These are phyloP conservation scores for Thalia dealbata DNA, from an alignment of 176 grass and related monocot species.

Conservation along the genomic window DNA sequence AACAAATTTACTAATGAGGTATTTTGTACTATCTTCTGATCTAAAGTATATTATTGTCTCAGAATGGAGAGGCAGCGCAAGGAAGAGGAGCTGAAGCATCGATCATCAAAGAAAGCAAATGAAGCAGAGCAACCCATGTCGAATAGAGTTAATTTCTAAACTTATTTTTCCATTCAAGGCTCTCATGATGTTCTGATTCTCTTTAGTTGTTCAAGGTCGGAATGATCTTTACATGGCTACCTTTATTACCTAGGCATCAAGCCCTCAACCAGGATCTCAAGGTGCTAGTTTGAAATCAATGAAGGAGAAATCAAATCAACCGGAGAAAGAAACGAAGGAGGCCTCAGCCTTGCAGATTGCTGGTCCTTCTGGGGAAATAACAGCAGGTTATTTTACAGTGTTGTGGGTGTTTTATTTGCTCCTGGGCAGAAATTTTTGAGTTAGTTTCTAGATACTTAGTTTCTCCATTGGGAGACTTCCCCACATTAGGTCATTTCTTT, in stretches of 20 bases:
- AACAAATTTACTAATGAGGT: too few relatives aligned
- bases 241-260: slow-evolving; percentile 45
- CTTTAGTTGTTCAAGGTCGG: slow-evolving; percentile 1
- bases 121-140: slow-evolving; percentile 29
- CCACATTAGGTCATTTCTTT: too few relatives aligned
- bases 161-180: neutral
- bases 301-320: slow-evolving; percentile 37
- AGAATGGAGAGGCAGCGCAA: slow-evolving; percentile 82
- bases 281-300: slow-evolving; percentile 30
- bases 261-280: slow-evolving; percentile 49
- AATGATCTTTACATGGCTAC: slow-evolving; percentile 18
- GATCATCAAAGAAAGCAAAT: slow-evolving; percentile 48
- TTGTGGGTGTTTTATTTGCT: neutral
- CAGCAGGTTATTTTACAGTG: slow-evolving; percentile 37
- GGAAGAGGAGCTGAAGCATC: slow-evolving; percentile 67
- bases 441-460: neutral
- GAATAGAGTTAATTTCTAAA: slow-evolving; percentile 38
- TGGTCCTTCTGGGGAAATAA: slow-evolving; percentile 77
- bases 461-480: neutral
- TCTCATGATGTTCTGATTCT: slow-evolving; percentile 5
- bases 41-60: neutral
- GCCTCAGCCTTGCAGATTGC: slow-evolving; percentile 62
- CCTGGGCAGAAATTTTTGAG: neutral
- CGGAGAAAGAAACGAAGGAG: slow-evolving; percentile 51
- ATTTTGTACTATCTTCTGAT: neutral